These are phyloP conservation scores for Aspergillus fructus DNA, from an alignment of 2,329 filamentous ascomycete species.

Conservation along the genomic window DNA sequence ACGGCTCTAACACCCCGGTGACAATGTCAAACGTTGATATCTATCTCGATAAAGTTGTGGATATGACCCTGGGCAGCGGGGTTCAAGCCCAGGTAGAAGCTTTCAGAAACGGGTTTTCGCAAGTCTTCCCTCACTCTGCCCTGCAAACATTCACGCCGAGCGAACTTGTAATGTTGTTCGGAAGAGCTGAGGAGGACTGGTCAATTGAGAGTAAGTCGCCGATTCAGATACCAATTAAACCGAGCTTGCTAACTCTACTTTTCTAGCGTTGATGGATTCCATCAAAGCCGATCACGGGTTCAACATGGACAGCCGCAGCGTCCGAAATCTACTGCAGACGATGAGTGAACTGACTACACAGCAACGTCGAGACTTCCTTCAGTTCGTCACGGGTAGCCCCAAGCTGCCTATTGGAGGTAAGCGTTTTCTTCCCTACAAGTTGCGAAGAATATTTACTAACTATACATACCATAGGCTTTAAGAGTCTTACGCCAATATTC, in stretches of 20 bases:
- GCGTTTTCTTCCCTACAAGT: slow-evolving; percentile 26
- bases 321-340: slow-evolving; percentile 85
- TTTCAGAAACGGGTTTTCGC: slow-evolving; percentile 86
- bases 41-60: slow-evolving; percentile 86
- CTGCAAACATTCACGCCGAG: slow-evolving; percentile 91
- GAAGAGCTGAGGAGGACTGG: slow-evolving; percentile 92
- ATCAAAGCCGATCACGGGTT: slow-evolving; percentile 98
- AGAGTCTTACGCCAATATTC: slow-evolving; percentile 95
- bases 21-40: slow-evolving; percentile 87
- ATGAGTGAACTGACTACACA: slow-evolving; percentile 81
- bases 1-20: slow-evolving; percentile 72
- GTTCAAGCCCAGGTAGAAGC: slow-evolving; percentile 87
- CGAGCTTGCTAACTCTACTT: slow-evolving; percentile 25
- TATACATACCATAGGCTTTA: slow-evolving; percentile 68
- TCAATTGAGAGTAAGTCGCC: slow-evolving; percentile 79
- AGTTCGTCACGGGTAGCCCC: slow-evolving; percentile 96
- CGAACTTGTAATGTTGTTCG: slow-evolving; percentile 93
- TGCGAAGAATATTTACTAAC: slow-evolving; percentile 31
- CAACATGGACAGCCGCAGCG: slow-evolving; percentile 96
- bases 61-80: slow-evolving; percentile 85
- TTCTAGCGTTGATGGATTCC: slow-evolving; percentile 84
- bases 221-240: too few relatives aligned
- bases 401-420: slow-evolving; percentile 97
- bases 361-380: slow-evolving; percentile 87
- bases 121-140: slow-evolving; percentile 93